A percentile compares a stretch with the other conserved stretches of the same genome.
Evolutionary conservation across 192 early-diverging fungal genomes (phyloP).

Genomic region (Coemansia sp.): DNA sequence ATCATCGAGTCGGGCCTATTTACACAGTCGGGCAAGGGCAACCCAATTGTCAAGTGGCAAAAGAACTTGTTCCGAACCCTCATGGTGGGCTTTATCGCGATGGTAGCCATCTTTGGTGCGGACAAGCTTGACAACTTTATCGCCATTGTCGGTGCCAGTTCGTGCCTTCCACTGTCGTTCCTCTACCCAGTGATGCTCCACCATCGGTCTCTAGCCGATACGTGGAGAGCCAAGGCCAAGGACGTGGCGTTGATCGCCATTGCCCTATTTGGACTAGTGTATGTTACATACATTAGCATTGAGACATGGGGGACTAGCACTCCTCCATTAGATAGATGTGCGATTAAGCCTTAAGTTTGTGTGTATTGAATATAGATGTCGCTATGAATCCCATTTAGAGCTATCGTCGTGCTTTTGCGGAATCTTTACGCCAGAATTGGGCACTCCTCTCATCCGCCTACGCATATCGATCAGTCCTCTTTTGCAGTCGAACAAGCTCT

Average conservation of each 20-base stretch:
- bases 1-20: slow-evolving; percentile 92
- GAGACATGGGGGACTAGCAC: slow-evolving; percentile 47
- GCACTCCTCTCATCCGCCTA: slow-evolving; percentile 50
- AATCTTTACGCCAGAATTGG: slow-evolving; percentile 24
- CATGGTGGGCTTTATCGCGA: slow-evolving; percentile 68
- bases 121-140: slow-evolving; percentile 83
- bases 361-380: not conserved
- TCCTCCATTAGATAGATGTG: slow-evolving; percentile 44
- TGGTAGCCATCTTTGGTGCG: slow-evolving; percentile 76
- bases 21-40: slow-evolving; percentile 78
- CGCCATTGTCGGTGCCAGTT: slow-evolving; percentile 79
- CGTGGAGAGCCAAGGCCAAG: slow-evolving; percentile 50
- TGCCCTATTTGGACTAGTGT: slow-evolving; percentile 73
- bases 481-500: slow-evolving; percentile 56
- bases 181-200: slow-evolving; percentile 90
- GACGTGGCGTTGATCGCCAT: slow-evolving; percentile 69
- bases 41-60: slow-evolving; percentile 79
- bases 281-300: slow-evolving; percentile 81
- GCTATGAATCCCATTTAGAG: slow-evolving; percentile 39
- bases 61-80: slow-evolving; percentile 82
- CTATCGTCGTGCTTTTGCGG: slow-evolving; percentile 36
- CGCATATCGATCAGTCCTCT: slow-evolving; percentile 57
- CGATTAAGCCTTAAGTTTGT: slow-evolving; percentile 7
- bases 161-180: slow-evolving; percentile 74
- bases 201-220: slow-evolving; percentile 63